Evolutionary conservation across 345 rosid genomes (phyloP).

Genomic region (Dovyalis caffra): DNA sequence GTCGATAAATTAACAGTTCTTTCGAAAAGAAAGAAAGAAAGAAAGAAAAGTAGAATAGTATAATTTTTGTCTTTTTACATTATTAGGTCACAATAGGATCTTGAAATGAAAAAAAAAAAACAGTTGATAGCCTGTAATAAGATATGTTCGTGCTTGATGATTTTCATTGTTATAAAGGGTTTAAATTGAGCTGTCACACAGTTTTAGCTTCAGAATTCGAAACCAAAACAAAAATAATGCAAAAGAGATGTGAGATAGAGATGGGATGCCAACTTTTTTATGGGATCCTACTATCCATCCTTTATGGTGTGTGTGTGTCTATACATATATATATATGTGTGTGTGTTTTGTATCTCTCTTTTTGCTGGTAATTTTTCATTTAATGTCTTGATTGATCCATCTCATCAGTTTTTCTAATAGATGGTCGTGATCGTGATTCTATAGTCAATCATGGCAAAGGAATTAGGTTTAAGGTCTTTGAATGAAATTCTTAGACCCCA

Average conservation of each 20-base stretch:
- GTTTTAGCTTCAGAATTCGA: background rate
- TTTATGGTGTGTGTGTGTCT: background rate
- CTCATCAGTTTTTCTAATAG: background rate
- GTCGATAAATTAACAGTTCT: background rate
- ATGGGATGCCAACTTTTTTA: constrained; percentile 8
- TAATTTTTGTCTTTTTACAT: background rate
- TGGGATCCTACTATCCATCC: constrained; percentile 3
- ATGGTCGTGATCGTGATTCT: background rate
- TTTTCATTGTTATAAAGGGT: background rate
- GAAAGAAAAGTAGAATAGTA: too few species aligned
- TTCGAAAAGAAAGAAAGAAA: too few species aligned
- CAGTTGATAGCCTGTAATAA: too few species aligned
- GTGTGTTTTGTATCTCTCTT: background rate
- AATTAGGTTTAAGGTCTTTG: background rate
- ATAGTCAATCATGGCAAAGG: background rate
- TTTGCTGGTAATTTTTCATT: background rate
- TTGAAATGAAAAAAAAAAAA: background rate
- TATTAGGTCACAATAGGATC: background rate
- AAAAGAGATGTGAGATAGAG: constrained; percentile 2
- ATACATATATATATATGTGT: background rate
- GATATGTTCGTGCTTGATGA: too few species aligned
- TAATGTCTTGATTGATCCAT: background rate
- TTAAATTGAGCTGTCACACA: constrained; percentile 17
- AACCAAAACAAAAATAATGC: background rate
- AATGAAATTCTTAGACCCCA: background rate